phyloP scores from a whole-genome alignment of 139 green algal species.

The Tetratostichococcus sp. region DNA sequence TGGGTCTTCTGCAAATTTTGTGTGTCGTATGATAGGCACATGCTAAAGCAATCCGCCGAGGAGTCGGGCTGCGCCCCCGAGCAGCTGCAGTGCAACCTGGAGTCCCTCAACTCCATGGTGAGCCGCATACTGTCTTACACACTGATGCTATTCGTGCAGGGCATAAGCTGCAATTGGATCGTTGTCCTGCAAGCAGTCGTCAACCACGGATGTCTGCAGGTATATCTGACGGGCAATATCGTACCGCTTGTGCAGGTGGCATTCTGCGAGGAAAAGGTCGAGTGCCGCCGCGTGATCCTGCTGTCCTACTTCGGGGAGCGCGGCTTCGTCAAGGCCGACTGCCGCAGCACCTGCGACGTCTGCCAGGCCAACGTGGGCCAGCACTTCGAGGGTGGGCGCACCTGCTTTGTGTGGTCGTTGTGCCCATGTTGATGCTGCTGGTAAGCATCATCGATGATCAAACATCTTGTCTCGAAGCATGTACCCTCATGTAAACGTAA shows the following conservation, averaged over 20 bases:
- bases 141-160: too few relatives aligned
- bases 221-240: too few relatives aligned
- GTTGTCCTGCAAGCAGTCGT: too few relatives aligned
- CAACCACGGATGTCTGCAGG: too few relatives aligned
- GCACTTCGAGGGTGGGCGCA: conserved; percentile 9
- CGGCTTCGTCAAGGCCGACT: conserved; percentile 52
- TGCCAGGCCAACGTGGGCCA: conserved; percentile 35
- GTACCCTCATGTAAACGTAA: too few relatives aligned
- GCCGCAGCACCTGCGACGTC: conserved; percentile 71
- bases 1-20: too few relatives aligned
- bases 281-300: conserved; percentile 74
- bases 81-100: conserved; percentile 59
- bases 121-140: not conserved
- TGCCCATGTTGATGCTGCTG: not conserved
- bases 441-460: too few relatives aligned
- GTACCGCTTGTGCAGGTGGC: conserved; percentile 43
- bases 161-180: too few relatives aligned
- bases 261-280: conserved; percentile 74
- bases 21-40: too few relatives aligned
- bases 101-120: conserved; percentile 81
- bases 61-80: conserved; percentile 46
- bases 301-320: conserved; percentile 82
- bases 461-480: too few relatives aligned
- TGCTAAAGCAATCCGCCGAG: conserved; percentile 64
- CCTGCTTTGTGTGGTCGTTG: not conserved